Evolutionary conservation across 305 asterid species (phyloP), one percentile per base, ranked within the genome.

Genomic region (Rubia balearica): DNA sequence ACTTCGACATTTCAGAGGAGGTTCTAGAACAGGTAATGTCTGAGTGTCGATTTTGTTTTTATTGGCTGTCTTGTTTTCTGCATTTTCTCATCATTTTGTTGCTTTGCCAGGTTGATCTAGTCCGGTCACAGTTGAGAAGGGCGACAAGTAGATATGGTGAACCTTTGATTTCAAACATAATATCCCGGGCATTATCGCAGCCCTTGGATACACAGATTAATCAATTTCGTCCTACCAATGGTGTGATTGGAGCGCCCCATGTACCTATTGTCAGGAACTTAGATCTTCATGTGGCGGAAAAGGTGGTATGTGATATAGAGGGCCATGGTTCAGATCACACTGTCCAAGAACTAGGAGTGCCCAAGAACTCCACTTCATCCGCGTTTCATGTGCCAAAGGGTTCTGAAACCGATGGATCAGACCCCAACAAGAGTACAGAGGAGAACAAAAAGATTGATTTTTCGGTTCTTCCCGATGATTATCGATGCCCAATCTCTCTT

Each of bases 401-500:
- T 70, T 73, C 87, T 41, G 84, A 74, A 56, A 62, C 65, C 3
- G 59, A 62, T 82, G 70, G 63, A 65, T 21, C 67, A 63, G 82
- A 82, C 48, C 45, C 67, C 53, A 70, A 75, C 79, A 84, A 72
- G 73, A 85, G 45, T 71, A 55, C 72, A 10, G 91, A 84, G 17
- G 90, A 87, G 83, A 86, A 79, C 82, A 83, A 83, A 77, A 84
- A 89, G 82, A 66, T 76, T 1, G 88, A 87, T 74, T 81, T 81
- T 81, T 84, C 86, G 59, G 79, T 79, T 36, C 80, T 89, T 77
- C 98, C 96, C 2, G 90, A 81, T 24, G 98, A 93, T 78, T 90
- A 86, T 71, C 90, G 76, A 51, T 93, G 98, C 78, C 98, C 98
- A 19, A 88, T 93, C 68, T 89, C 98, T 42, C 96, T 93, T 69